Evolutionary conservation across 208 protist genomes (phyloP).

Genomic region (Leishmania guyanensis): DNA sequence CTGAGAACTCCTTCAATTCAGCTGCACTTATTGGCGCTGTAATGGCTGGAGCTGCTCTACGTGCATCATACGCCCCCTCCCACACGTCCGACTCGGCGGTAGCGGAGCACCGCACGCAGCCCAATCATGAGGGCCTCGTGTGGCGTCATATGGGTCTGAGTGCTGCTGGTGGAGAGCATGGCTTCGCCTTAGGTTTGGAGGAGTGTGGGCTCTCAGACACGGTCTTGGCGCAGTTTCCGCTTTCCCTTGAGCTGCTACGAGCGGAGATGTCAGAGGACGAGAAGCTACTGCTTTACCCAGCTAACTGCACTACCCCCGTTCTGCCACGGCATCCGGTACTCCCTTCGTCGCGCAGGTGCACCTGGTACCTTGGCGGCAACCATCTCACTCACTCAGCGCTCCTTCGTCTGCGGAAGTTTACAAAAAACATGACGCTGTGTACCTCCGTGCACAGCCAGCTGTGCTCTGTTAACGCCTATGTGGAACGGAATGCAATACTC

Average conservation of each 20-base stretch:
- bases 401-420: constrained; percentile 7
- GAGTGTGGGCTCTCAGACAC: constrained; percentile 10
- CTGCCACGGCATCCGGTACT: neutral
- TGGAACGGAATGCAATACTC: constrained; percentile 30
- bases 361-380: constrained; percentile 22
- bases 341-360: neutral
- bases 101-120: neutral
- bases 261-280: neutral
- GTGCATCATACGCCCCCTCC: neutral
- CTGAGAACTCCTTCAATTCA: constrained; percentile 12
- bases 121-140: neutral
- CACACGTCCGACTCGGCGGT: neutral
- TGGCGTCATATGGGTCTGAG: neutral
- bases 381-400: constrained; percentile 7
- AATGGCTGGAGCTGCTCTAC: constrained; percentile 4
- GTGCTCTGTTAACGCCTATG: constrained; percentile 16
- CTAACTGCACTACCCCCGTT: neutral
- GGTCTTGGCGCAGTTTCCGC: neutral
- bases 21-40: constrained; percentile 5
- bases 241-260: neutral
- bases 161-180: neutral
- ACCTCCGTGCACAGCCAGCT: neutral
- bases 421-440: neutral
- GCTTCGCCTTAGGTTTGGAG: constrained; percentile 15
- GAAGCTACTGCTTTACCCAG: neutral